Evolutionary conservation across 108 stramenopile genomes (phyloP).

Genomic region (Pelagomonas calceolata): DNA sequence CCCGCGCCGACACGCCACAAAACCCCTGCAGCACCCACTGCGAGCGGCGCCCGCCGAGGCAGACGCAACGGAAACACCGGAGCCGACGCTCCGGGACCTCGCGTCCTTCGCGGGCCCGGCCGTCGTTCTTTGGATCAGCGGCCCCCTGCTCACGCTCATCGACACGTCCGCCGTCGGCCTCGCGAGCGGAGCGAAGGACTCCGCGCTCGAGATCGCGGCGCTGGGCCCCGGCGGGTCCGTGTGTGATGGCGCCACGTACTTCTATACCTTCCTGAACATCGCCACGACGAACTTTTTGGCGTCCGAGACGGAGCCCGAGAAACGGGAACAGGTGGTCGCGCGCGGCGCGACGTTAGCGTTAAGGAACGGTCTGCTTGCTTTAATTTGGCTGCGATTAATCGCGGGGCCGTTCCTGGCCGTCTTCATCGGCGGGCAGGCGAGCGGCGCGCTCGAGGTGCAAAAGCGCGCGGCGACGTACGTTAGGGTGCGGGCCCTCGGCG

Average conservation of each 20-base stretch:
- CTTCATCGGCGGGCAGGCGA: constrained; percentile 46
- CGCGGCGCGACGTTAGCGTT: constrained; percentile 55
- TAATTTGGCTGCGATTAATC: constrained; percentile 48
- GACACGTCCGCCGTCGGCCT: constrained; percentile 74
- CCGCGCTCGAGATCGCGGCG: constrained; percentile 34
- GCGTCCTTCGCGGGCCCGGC: constrained; percentile 67
- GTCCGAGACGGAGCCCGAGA: constrained; percentile 27
- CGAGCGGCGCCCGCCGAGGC: too few relatives aligned
- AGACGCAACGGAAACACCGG: constrained; percentile 28
- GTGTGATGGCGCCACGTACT: constrained; percentile 67
- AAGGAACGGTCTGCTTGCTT: constrained; percentile 54
- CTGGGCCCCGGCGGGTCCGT: constrained; percentile 69
- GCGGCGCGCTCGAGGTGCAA: not conserved
- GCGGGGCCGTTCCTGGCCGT: constrained; percentile 55
- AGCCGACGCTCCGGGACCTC: constrained; percentile 42
- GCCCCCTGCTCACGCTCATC: constrained; percentile 61
- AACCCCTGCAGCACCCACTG: too few relatives aligned
- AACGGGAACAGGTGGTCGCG: constrained; percentile 55
- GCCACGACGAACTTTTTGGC: constrained; percentile 76
- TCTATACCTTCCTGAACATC: constrained; percentile 75
- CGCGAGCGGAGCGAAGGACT: constrained; percentile 22
- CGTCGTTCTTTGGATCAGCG: constrained; percentile 60
- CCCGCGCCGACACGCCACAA: too few relatives aligned
- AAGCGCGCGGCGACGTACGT: not conserved
- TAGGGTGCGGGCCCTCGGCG: not conserved